Evolutionary conservation across 768 basidiomycete genomes (phyloP), one percentile per base, ranked within the genome.

Genomic region (Mycena crocata): DNA sequence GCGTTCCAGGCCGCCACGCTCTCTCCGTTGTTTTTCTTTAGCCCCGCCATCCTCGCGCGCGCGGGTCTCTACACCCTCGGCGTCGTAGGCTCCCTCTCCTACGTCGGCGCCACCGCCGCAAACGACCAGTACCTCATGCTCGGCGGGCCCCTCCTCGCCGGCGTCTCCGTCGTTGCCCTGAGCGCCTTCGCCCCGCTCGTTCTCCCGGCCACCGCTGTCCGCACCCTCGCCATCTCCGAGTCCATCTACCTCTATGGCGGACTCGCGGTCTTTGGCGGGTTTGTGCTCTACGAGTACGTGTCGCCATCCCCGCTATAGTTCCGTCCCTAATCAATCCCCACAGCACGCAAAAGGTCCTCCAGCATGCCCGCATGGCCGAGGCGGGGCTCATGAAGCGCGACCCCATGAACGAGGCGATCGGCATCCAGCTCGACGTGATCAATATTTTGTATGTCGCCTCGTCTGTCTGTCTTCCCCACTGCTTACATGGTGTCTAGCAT

Each of bases 11-110:
- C 93, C 9, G 91, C 93, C 9, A 93, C 93, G 3, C 83, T 97
- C 44, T 92, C 91, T 67, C 95, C 95, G 3, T 76, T 97, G n/a
- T 95, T 94, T 82, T 95, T 96, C 85, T 78, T 95, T 49, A 90
- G 84, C 73, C 95, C 95, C 3, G 93, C 93, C 15, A 86, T 96
- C 68, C 85, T 97, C 54, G 91, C 91, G 21, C 89, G 95, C 32
- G 95, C 95, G 12, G 95, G 93, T 7, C 81, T 97, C 3, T 97
- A 97, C 79, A 96, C 95, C 0, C 86, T 89, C 39, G 94, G 94
- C 30, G 87, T 93, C 2, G 92, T 95, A n/a, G 94, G 93, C 5
- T 88, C 92, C 3, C 86, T 96, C 30, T 90, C 90, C 15, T 97
- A 94, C 75, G 85, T 97, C 26, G 95, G 95, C 24, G 94, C 94